Evolutionary conservation across 2,329 filamentous ascomycete genomes (phyloP), one percentile per base, ranked within the genome.

Genomic region (Nemania sp.): DNA sequence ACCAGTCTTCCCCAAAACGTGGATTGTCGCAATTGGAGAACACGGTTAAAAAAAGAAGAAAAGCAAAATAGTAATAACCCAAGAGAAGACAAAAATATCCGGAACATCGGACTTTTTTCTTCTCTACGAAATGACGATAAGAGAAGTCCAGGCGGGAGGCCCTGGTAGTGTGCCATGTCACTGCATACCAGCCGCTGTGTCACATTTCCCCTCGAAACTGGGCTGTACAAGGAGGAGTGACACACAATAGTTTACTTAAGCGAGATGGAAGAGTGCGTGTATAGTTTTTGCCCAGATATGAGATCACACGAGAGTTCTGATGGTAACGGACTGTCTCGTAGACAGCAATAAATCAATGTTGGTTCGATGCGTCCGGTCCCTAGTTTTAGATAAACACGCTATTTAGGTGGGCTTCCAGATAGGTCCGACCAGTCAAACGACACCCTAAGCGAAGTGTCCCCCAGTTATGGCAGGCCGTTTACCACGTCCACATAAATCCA

Each of bases 381-480:
- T 20, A 6, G 48, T 48, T 49, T 54, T 40, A 49, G 31, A 49
- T 45, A 37, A 34, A 42, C 33, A 45, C 20, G 46, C 49, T 30
- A 48, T 49, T 39, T 57, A 37, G 34, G 40, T 43, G 31, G 12
- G 22, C 28, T 45, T 31, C 28, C 30, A 31, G 44, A 24, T n/a
- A 8, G n/a, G 9, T 23, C 50, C 24, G 22, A 45, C 56, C 52
- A 59, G 45, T 56, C 36, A 40, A 53, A 56, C 11, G 52, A 44
- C 31, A 49, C 43, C 41, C 17, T 52, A 50, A 53, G 56, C 49
- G 56, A 55, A 53, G 53, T 15, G 39, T 45, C 19, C 36, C 46
- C 28, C 33, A 30, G n/a, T 46, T 51, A 17, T 49, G 28, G 31
- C 44, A 52, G 17, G 40, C 19, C 42, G 45, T 33, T 36, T 41